These are phyloP conservation scores for Oryza brachyantha DNA, from an alignment of 176 grass and related monocot genomes.

Conservation along the genomic window DNA sequence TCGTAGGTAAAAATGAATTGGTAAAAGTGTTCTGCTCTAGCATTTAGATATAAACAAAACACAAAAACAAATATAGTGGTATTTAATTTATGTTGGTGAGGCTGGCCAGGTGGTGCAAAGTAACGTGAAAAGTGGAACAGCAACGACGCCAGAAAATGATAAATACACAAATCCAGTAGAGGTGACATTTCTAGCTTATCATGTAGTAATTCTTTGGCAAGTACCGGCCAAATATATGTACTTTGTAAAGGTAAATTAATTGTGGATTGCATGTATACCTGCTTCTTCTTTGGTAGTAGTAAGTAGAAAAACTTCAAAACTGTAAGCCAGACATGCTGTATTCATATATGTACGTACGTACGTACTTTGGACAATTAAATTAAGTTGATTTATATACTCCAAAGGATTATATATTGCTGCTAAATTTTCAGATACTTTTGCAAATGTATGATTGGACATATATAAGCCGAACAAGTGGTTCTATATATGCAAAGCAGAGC, in stretches of 20 bases:
- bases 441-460: background rate
- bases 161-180: constrained; percentile 16
- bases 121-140: background rate
- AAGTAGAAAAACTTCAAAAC: background rate
- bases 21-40: constrained; percentile 6
- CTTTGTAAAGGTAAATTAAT: constrained; percentile 15
- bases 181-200: background rate
- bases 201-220: constrained; percentile 21
- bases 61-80: background rate
- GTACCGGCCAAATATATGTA: background rate
- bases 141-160: no score
- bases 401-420: background rate
- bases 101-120: background rate
- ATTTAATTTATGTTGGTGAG: constrained; percentile 36
- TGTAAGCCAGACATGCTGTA: background rate
- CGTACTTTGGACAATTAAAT: background rate
- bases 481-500: background rate
- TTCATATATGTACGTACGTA: background rate
- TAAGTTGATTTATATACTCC: background rate
- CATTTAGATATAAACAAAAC: background rate
- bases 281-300: background rate
- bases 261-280: background rate
- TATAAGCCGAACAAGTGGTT: constrained; percentile 20
- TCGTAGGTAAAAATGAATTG: background rate
- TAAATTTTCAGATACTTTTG: background rate